Conservation (phyloP, 345 rosid genomes). For the Geranium rotundifolium region DNA sequence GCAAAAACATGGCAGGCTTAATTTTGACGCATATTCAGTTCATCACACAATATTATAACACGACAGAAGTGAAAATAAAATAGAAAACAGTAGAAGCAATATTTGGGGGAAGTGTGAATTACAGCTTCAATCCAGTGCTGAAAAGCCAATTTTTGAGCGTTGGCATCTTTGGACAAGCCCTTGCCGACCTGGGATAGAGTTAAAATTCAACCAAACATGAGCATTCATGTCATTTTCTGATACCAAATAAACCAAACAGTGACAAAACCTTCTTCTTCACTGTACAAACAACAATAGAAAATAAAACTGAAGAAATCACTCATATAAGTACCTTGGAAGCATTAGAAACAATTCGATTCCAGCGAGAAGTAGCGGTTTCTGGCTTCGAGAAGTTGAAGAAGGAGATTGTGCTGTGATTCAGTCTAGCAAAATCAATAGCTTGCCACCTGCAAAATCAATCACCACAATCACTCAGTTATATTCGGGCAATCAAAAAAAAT, state of each 20-base stretch:
- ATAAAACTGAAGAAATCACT: neutral
- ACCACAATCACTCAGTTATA: constrained; percentile 2
- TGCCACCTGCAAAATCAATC: constrained; percentile 51
- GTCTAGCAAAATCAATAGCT: constrained; percentile 64
- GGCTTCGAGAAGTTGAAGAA: constrained; percentile 63
- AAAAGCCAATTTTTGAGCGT: constrained; percentile 80
- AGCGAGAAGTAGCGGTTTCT: constrained; percentile 61
- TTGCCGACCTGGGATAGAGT: constrained; percentile 47
- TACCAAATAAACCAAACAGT: neutral
- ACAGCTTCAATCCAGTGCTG: constrained; percentile 82
- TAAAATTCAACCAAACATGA: neutral
- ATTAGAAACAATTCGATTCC: constrained; percentile 61
- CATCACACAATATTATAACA: neutral
- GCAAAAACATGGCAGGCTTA: neutral
- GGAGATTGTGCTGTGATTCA: constrained; percentile 67
- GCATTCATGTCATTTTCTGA: neutral
- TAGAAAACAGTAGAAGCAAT: neutral
- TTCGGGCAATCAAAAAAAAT: neutral
- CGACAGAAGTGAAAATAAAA: neutral
- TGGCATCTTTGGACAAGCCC: constrained; percentile 46
- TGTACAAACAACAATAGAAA: constrained; percentile 3
- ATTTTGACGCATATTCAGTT: neutral
- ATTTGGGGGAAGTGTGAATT: constrained; percentile 5
- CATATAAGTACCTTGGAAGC: constrained; percentile 63
- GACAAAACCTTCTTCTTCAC: no score